Evolutionary conservation across 2,329 filamentous ascomycete genomes (phyloP), one percentile per base, ranked within the genome.

Genomic region (Aspergillus bombycis): DNA sequence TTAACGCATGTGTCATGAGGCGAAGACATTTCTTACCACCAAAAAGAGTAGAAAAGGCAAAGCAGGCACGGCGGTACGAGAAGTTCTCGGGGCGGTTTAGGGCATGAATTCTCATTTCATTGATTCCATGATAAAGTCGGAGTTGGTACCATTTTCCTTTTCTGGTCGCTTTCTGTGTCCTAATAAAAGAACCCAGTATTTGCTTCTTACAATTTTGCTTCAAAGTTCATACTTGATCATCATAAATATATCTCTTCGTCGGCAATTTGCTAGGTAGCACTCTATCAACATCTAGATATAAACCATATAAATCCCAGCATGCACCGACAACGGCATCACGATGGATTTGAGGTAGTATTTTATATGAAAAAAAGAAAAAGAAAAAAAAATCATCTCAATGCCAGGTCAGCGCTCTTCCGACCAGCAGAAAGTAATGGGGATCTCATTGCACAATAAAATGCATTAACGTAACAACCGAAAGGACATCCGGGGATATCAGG

Each of bases 71-170:
- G 64, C 67, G 66, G 68, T 68, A 70, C 64, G 70, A 69, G 67
- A 73, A 72, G 70, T 70, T 66, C 71, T 70, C 65, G 67, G 67
- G 69, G 72, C 68, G 60, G 65, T 70, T 70, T 66, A 72, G 70
- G 74, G 71, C 71, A 74, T 74, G 71, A 73, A 72, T 74, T 74
- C 68, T 73, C 67, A 70, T 76, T 75, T 74, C 71, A 67, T 75
- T 74, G 71, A 73, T 76, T 75, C 72, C 73, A 76, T 74, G 74
- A 76, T 75, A 72, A 72, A 74, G 64, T 73, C 72, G 75, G 75
- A 77, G 75, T 77, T 77, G 74, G 75, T 76, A 75, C 71, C 71
- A 67, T 69, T 68, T 70, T 71, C 70, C 67, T 68, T 69, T 71
- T 61, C 62, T 66, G 60, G 63, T 66, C 65, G 67, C 70, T 74